These are phyloP conservation scores for Cryptosporidium sp. DNA, from an alignment of 169 alveolate genomes.

Conservation along the genomic window DNA sequence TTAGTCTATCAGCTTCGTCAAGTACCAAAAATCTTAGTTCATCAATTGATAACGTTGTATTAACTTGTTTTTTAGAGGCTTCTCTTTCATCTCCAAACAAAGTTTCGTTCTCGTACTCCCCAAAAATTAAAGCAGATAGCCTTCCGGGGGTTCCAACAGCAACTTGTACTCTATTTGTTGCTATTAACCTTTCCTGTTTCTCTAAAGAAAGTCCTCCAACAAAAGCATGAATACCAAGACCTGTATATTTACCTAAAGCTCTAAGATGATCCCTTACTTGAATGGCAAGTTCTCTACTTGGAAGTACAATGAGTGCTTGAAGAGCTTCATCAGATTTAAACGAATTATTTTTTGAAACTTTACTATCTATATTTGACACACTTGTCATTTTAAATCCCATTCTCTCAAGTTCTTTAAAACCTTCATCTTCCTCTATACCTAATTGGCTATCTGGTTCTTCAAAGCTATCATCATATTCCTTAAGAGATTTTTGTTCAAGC, in stretches of 20 bases:
- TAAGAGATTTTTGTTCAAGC: constrained; percentile 17
- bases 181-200: constrained; percentile 83
- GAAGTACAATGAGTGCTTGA: constrained; percentile 82
- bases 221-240: constrained; percentile 79
- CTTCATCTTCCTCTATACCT: constrained; percentile 23
- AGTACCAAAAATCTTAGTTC: constrained; percentile 80
- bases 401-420: constrained; percentile 9
- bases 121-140: constrained; percentile 77
- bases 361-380: not conserved
- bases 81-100: not conserved
- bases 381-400: constrained; percentile 43
- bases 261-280: constrained; percentile 82
- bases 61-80: constrained; percentile 45
- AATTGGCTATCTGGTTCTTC: not conserved
- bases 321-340: constrained; percentile 5
- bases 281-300: constrained; percentile 86
- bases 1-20: constrained; percentile 92
- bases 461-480: not conserved
- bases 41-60: constrained; percentile 40
- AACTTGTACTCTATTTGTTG: constrained; percentile 79
- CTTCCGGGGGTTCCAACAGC: constrained; percentile 84
- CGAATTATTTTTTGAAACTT: not conserved
- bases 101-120: constrained; percentile 56
- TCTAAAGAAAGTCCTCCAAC: constrained; percentile 87
- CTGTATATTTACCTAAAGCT: constrained; percentile 76